Percentiles rank a stretch among this genome's conserved stretches.
phyloP scores from a whole-genome alignment of 75 land plant genomes.

The Picea glauca region DNA sequence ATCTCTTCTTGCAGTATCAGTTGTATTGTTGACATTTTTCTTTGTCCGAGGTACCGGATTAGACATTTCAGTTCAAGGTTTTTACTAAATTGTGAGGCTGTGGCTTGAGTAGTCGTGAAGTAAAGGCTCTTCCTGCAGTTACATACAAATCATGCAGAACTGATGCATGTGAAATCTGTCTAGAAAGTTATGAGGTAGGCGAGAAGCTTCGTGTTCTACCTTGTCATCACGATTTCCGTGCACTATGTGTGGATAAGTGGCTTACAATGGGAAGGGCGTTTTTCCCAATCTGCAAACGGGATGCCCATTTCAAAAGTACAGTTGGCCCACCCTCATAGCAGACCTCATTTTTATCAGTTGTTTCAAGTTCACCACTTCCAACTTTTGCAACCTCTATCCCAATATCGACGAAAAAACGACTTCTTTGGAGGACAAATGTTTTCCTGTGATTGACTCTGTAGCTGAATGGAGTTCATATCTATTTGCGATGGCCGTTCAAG shows the following conservation, averaged over 20 bases:
- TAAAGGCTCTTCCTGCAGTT: constrained; percentile 34
- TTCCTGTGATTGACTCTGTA: constrained; percentile 56
- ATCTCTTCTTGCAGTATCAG: constrained; percentile 45
- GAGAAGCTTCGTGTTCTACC: constrained; percentile 35
- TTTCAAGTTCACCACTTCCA: not conserved
- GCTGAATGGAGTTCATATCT: constrained; percentile 83
- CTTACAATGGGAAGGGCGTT: constrained; percentile 29
- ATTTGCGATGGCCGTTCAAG: constrained; percentile 66
- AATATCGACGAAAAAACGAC: not conserved
- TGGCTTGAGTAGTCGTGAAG: constrained; percentile 36
- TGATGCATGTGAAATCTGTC: constrained; percentile 43
- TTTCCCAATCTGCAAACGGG: constrained; percentile 42
- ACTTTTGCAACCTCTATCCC: constrained; percentile 7
- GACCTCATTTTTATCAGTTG: constrained; percentile 29
- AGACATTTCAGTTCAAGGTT: constrained; percentile 17
- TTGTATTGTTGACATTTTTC: constrained; percentile 40
- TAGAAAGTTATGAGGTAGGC: constrained; percentile 39
- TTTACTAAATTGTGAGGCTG: constrained; percentile 17
- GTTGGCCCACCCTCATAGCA: constrained; percentile 23
- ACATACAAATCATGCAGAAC: constrained; percentile 21
- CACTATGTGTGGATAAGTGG: constrained; percentile 43
- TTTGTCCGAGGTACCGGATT: constrained; percentile 34
- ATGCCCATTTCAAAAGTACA: constrained; percentile 18
- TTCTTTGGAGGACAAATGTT: constrained; percentile 48
- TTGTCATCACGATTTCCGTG: constrained; percentile 40